phyloP scores from a whole-genome alignment of 805 yeast species.

The Lipomyces sp. region DNA sequence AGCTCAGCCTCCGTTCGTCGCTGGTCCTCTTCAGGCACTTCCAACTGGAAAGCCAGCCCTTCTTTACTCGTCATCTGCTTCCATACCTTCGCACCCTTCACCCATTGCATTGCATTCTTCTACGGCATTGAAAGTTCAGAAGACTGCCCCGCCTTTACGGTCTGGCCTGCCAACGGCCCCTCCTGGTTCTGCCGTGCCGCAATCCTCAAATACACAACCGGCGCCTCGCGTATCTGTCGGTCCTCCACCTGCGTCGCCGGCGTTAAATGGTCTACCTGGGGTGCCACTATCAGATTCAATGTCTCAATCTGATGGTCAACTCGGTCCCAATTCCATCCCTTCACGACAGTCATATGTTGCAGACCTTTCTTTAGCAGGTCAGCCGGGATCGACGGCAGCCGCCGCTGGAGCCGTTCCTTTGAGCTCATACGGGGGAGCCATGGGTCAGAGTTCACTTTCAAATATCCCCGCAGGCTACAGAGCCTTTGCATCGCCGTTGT shows the following conservation, averaged over 20 bases:
- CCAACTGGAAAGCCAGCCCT: not conserved
- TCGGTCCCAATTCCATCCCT: not conserved
- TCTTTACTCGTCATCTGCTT: not conserved
- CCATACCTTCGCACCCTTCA: not conserved
- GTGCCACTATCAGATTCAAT: not conserved
- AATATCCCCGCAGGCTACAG: constrained; percentile 10
- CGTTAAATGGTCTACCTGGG: constrained; percentile 5
- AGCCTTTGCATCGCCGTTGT: constrained; percentile 25
- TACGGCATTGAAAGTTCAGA: constrained; percentile 4
- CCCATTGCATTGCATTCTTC: not conserved
- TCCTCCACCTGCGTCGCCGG: constrained; percentile 7
- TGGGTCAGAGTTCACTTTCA: constrained; percentile 3
- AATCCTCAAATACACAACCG: not conserved
- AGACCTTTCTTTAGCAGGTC: constrained; percentile 7
- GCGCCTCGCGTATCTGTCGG: not conserved
- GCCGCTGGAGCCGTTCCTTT: constrained; percentile 4
- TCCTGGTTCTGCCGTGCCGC: constrained; percentile 3
- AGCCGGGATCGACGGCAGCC: not conserved
- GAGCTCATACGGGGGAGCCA: constrained; percentile 1
- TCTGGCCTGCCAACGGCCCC: not conserved
- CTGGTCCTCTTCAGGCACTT: not conserved
- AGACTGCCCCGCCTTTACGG: not conserved
- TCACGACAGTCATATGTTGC: constrained; percentile 13
- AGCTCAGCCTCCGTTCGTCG: constrained; percentile 9
- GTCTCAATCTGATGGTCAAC: constrained; percentile 12